These are phyloP conservation scores for Tulasnella sp. DNA, from an alignment of 768 basidiomycete genomes.

Conservation along the genomic window DNA sequence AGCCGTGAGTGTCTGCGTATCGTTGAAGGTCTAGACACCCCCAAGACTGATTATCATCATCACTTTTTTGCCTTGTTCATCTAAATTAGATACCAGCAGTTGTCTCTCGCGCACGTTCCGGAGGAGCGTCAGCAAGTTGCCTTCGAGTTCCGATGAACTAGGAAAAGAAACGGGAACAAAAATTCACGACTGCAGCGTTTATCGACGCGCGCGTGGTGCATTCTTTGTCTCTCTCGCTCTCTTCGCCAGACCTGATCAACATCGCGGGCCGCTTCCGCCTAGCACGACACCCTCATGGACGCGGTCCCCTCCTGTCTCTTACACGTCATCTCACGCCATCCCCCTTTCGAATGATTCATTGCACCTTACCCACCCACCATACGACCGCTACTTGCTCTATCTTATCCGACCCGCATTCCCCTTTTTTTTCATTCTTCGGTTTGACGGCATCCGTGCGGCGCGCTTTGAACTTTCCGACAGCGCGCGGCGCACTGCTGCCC, in stretches of 20 bases:
- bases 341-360: not conserved
- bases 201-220: not conserved
- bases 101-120: slow-evolving; percentile 75
- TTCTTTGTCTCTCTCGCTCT: not conserved
- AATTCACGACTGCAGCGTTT: no score
- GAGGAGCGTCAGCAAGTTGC: slow-evolving; percentile 61
- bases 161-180: not conserved
- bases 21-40: not conserved
- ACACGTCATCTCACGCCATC: slow-evolving; percentile 9
- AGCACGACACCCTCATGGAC: no score
- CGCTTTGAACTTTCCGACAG: not conserved
- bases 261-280: no score
- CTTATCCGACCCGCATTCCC: not conserved
- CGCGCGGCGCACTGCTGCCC: not conserved
- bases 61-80: no score
- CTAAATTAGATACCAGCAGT: slow-evolving; percentile 71
- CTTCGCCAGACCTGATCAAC: no score
- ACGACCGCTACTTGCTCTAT: slow-evolving; percentile 7
- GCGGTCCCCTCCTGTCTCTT: no score
- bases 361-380: not conserved
- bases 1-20: slow-evolving; percentile 55
- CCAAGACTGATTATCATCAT: slow-evolving; percentile 16
- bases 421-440: not conserved
- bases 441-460: not conserved
- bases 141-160: slow-evolving; percentile 77